Conservation (phyloP, 345 rosid species). For the Microthlaspi erraticum region DNA sequence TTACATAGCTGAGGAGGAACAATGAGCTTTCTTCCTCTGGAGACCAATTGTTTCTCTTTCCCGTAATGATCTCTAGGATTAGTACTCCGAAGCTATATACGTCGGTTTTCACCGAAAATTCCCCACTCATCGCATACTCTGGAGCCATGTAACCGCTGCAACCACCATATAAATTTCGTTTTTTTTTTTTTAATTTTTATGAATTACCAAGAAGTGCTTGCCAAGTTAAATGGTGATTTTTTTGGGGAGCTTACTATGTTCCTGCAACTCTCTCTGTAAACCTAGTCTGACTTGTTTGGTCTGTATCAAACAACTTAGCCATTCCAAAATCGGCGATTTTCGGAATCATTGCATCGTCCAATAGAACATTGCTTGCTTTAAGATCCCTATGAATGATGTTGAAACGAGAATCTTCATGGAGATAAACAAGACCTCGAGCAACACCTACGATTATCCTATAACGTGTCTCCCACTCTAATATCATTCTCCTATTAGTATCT, state of each 20-base stretch:
- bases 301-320: slow-evolving; percentile 42
- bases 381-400: slow-evolving; percentile 57
- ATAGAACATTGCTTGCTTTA: slow-evolving; percentile 56
- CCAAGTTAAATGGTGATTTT: no score
- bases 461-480: slow-evolving; percentile 37
- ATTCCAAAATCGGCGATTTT: slow-evolving; percentile 64
- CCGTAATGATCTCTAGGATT: slow-evolving; percentile 8
- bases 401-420: slow-evolving; percentile 56
- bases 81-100: slow-evolving; percentile 18
- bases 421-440: slow-evolving; percentile 42
- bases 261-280: slow-evolving; percentile 45
- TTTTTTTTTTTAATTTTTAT: no score
- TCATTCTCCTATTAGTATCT: slow-evolving; percentile 22
- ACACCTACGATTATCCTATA: slow-evolving; percentile 30
- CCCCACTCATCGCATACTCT: slow-evolving; percentile 12
- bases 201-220: no score
- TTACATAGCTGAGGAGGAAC: slow-evolving; percentile 30
- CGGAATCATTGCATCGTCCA: slow-evolving; percentile 52
- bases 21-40: slow-evolving; percentile 17
- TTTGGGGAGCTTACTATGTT: slow-evolving; percentile 57
- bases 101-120: slow-evolving; percentile 17
- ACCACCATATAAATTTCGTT: background rate
- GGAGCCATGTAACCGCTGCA: slow-evolving; percentile 33
- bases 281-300: slow-evolving; percentile 1
- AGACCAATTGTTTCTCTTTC: slow-evolving; percentile 30